A percentile compares a stretch with the other conserved stretches of the same genome.
Evolutionary conservation across 2,329 filamentous ascomycete genomes (phyloP).

Genomic region (Penicillium brevicompactum): DNA sequence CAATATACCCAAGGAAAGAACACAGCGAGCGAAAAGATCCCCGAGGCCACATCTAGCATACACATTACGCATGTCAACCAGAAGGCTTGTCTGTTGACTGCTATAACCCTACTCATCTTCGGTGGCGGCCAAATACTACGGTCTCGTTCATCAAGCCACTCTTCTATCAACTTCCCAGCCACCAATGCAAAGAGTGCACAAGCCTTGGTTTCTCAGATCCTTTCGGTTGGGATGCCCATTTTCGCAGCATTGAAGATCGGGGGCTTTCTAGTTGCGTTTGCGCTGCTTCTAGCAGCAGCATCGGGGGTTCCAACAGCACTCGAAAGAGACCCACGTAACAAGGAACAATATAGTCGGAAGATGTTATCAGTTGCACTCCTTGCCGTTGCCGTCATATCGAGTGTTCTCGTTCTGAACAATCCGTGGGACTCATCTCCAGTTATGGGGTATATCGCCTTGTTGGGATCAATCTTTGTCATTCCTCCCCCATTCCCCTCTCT

Average conservation of each 20-base stretch:
- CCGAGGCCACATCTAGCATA: slow-evolving; percentile 5
- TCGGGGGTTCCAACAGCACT: slow-evolving; percentile 45
- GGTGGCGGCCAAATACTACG: slow-evolving; percentile 30
- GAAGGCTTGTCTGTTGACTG: slow-evolving; percentile 32
- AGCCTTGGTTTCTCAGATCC: slow-evolving; percentile 35
- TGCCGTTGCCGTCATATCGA: slow-evolving; percentile 23
- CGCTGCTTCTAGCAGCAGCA: slow-evolving; percentile 50
- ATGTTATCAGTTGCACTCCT: slow-evolving; percentile 30
- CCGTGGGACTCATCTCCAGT: slow-evolving; percentile 41
- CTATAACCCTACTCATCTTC: slow-evolving; percentile 34
- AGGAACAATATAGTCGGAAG: slow-evolving; percentile 31
- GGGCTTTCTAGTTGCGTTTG: slow-evolving; percentile 55
- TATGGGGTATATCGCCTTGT: slow-evolving; percentile 51
- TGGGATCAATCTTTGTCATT: slow-evolving; percentile 49
- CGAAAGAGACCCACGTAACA: slow-evolving; percentile 9
- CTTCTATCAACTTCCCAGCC: slow-evolving; percentile 18
- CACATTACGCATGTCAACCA: slow-evolving; percentile 21
- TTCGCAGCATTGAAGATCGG: slow-evolving; percentile 60
- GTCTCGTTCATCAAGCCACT: slow-evolving; percentile 3
- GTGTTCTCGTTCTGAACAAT: slow-evolving; percentile 33
- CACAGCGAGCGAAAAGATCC: slow-evolving; percentile 3
- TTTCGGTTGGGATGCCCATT: slow-evolving; percentile 54
- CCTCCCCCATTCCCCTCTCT: slow-evolving; percentile 48
- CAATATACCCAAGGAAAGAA: slow-evolving; percentile 22
- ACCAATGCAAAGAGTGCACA: slow-evolving; percentile 17